Conservation (phyloP, 768 basidiomycete species). For the Leccinum subtestaceum region DNA sequence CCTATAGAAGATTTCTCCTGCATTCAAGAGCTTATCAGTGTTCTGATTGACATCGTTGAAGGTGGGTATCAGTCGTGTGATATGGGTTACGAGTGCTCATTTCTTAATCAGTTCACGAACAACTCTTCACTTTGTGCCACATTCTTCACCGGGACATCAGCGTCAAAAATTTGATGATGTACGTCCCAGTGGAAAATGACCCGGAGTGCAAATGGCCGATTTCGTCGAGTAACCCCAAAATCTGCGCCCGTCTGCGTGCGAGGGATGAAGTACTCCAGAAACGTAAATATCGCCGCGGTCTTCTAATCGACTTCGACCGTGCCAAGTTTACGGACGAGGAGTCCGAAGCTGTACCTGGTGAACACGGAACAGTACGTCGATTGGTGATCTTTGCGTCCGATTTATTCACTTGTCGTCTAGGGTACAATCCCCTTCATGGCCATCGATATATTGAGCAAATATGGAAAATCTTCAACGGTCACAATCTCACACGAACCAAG, state of each 20-base stretch:
- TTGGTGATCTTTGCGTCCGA: no score
- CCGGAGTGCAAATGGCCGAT: not conserved
- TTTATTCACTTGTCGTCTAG: not conserved
- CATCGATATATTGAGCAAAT: not conserved
- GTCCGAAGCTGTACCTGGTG: not conserved
- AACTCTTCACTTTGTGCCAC: not conserved
- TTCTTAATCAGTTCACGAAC: not conserved
- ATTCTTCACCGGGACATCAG: conserved; percentile 2
- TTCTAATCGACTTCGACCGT: conserved; percentile 5
- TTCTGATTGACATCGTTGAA: not conserved
- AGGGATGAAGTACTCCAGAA: not conserved
- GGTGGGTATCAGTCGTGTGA: not conserved
- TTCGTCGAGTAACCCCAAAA: not conserved
- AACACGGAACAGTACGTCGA: not conserved
- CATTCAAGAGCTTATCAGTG: not conserved
- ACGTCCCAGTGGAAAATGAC: not conserved
- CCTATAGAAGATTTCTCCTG: not conserved
- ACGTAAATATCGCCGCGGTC: not conserved
- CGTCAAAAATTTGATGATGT: not conserved
- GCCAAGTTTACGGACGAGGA: not conserved
- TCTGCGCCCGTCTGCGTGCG: not conserved
- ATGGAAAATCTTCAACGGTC: not conserved
- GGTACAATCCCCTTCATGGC: conserved; percentile 8
- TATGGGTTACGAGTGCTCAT: not conserved
- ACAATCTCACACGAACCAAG: not conserved